Evolutionary conservation across 2,329 filamentous ascomycete species (phyloP).

Genomic region (Neonectria sp.): DNA sequence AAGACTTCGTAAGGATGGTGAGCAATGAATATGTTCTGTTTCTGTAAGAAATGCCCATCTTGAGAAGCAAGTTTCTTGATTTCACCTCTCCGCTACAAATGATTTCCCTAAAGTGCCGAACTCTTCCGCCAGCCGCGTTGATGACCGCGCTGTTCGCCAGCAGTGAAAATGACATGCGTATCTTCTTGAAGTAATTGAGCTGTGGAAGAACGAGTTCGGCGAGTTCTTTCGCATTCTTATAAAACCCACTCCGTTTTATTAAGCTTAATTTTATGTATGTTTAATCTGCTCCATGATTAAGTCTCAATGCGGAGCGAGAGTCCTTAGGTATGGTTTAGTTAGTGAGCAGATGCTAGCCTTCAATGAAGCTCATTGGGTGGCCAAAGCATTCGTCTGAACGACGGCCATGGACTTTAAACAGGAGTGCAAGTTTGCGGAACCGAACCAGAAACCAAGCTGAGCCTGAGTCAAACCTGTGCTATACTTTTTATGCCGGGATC

Average conservation of each 20-base stretch:
- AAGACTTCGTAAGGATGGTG: not conserved
- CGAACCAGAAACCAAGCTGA: no score
- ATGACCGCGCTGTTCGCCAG: not conserved
- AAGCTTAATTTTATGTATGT: not conserved
- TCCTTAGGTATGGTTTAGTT: not conserved
- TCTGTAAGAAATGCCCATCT: not conserved
- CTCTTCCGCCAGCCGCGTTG: not conserved
- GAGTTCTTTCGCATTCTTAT: not conserved
- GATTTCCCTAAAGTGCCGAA: not conserved
- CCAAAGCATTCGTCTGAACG: not conserved
- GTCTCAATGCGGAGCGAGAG: not conserved
- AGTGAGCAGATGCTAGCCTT: not conserved
- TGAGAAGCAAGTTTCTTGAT: not conserved
- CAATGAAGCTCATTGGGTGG: not conserved
- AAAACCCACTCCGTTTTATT: not conserved
- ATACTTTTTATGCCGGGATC: no score
- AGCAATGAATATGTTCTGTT: not conserved
- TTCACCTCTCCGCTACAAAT: not conserved
- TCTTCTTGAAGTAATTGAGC: not conserved
- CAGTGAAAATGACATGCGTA: no score
- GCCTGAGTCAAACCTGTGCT: no score
- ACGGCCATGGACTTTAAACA: no score
- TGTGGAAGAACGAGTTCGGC: not conserved
- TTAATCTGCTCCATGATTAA: no score
- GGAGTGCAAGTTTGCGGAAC: no score